Evolutionary conservation across 768 basidiomycete species (phyloP), one percentile per base, ranked within the genome.

Genomic region (Hericium erinaceus): DNA sequence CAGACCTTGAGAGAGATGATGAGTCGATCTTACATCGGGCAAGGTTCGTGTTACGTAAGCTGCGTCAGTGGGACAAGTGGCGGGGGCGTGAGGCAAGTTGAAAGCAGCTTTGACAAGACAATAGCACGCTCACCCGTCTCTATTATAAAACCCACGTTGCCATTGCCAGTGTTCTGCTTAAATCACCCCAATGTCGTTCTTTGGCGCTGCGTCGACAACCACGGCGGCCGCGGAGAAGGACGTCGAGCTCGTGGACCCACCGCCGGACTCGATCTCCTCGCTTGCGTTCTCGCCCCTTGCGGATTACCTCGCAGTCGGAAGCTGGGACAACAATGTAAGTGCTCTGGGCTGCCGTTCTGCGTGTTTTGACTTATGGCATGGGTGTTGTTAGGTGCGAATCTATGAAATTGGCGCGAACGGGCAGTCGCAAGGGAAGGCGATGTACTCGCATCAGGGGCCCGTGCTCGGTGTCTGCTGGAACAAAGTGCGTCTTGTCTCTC

Each of bases 401-500:
- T 98, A 98, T 71, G 92, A 95, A 74, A 86, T 98, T 56, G 84
- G 85, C 33, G 75, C 82, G 26, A 79, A 78, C 12, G 89, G 91
- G 20, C 87, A 89, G 65, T 85, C 88, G 1, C 84, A 90, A 69
- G 89, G 90, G 16, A 93, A 92, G 72, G 93, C 93, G 0, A 86
- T 90, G 82, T 95, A 93, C 68, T 74, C 73, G 38, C 95, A 98
- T 66, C 90, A 94, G 67, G 94, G 84, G 0, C 95, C 95, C 2
- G 93, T 93, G 0, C 71, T 98, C 61, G 81, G 84, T 59, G 79
- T 95, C 1, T 88, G 88, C 63, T 98, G 95, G 95, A 92, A 87
- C 72, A 91, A 89, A 73, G 94, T 89, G 60, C 60, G 81, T 70
- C 12, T 15, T 26, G 37, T 20, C 12, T 37, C 22, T n/a, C 7